Evolutionary conservation across 1,139 yeast species (phyloP), one percentile per base, ranked within the genome.

Genomic region (Geotrichum restrictum): DNA sequence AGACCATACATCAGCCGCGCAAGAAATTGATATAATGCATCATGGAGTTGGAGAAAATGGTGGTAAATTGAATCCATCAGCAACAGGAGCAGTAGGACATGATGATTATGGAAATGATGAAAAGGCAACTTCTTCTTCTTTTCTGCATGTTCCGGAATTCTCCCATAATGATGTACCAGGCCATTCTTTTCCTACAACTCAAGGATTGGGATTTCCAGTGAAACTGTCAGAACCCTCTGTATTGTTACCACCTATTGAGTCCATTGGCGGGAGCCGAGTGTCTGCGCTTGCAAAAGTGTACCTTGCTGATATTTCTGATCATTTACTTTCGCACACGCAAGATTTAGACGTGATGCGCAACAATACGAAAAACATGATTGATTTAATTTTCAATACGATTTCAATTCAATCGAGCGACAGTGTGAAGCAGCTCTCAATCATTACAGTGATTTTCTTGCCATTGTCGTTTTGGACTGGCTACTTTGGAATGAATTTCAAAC

Each of bases 401-500:
- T 73, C 79, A 1, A 77, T 77, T 14, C 77, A 76, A 51, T 76
- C 80, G 2, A 76, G 78, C 55, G 77, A 72, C 57, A 74, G 81
- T 3, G 78, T 79, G 71, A 72, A 72, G 49, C 73, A 74, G 59
- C 65, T 79, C 45, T 74, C 81, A 5, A 60, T 79, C 31, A 78
- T 79, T 7, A 75, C 81, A 0, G 81, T 79, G 10, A 71, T 79
- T 19, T 79, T 79, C 57, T 64, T 79, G 46, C 83, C 83, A 7
- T 60, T 79, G 48, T 73, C 79, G 3, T 79, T 79, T 60, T 70
- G 80, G 72, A 77, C 82, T 1, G 82, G 82, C 10, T 79, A 78
- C 60, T 79, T 75, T 59, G 83, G 83, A 16, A 79, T 79, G 83
- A 78, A 79, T 57, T 77, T 81, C 57, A 69, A 71, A 18, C 62